phyloP scores from a whole-genome alignment of 805 yeast genomes.

The Saccharomyces jurei region DNA sequence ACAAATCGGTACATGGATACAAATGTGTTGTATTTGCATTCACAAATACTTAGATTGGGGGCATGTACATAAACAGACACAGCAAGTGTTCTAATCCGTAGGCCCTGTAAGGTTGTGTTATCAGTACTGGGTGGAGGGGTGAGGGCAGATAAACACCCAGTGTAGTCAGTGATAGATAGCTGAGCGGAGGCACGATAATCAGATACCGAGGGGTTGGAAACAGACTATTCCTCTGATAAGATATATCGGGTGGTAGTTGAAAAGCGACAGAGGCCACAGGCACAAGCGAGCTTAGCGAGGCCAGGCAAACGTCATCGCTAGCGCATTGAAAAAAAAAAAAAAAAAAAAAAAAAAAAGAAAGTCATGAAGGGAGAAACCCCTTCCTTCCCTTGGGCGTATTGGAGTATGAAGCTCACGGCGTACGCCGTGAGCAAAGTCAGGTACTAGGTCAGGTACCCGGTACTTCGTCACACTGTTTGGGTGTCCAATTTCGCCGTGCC shows the following conservation, averaged over 20 bases:
- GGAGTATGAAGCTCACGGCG: too few relatives aligned
- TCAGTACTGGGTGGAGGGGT: background rate
- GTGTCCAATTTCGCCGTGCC: background rate
- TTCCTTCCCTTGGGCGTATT: background rate
- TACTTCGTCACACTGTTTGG: background rate
- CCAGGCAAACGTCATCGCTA: background rate
- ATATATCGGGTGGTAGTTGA: background rate
- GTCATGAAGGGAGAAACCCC: too few relatives aligned
- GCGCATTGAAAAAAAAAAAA: background rate
- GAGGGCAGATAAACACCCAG: background rate
- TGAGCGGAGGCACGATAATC: background rate
- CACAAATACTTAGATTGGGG: background rate
- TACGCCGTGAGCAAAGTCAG: too few relatives aligned
- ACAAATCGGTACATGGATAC: too few relatives aligned
- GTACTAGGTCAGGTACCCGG: background rate
- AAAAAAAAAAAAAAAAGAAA: background rate
- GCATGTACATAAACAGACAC: background rate
- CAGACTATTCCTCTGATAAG: background rate
- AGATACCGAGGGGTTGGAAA: background rate
- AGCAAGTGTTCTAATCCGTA: background rate
- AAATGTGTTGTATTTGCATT: background rate
- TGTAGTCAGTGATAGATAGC: background rate
- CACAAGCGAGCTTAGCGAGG: background rate
- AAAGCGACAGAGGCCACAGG: background rate
- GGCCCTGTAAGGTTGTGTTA: background rate